phyloP scores from a whole-genome alignment of 495 filamentous ascomycete genomes.

The Xylaria venustula region DNA sequence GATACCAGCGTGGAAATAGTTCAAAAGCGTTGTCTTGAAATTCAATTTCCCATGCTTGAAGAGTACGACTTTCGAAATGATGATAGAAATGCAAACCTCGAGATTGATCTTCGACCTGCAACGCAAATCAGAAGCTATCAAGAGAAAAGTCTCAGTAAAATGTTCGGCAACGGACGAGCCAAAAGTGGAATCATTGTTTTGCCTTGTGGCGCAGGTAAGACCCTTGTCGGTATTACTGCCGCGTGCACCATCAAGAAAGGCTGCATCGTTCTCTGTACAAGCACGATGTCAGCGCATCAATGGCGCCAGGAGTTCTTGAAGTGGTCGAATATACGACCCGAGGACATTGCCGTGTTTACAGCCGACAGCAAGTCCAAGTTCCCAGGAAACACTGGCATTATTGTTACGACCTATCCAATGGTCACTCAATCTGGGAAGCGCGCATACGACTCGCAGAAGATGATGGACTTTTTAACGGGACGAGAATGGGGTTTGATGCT shows the following conservation, averaged over 20 bases:
- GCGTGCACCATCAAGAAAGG: slow-evolving; percentile 97
- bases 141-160: slow-evolving; percentile 95
- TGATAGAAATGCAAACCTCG: slow-evolving; percentile 78
- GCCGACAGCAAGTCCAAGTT: slow-evolving; percentile 92
- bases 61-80: slow-evolving; percentile 99
- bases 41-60: slow-evolving; percentile 84
- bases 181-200: slow-evolving; percentile 97
- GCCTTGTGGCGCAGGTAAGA: slow-evolving; percentile 96
- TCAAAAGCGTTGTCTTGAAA: slow-evolving; percentile 83
- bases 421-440: slow-evolving; percentile 79
- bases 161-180: slow-evolving; percentile 97
- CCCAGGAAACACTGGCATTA: slow-evolving; percentile 84
- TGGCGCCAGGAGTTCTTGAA: slow-evolving; percentile 96
- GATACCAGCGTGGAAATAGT: slow-evolving; percentile 76
- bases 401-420: slow-evolving; percentile 98
- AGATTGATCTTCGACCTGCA: slow-evolving; percentile 85
- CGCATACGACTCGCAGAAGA: slow-evolving; percentile 90
- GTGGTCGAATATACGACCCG: slow-evolving; percentile 95
- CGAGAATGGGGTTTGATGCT: slow-evolving; percentile 99
- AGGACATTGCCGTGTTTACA: slow-evolving; percentile 92
- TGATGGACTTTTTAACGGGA: slow-evolving; percentile 92
- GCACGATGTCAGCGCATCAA: slow-evolving; percentile 95
- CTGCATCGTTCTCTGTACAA: slow-evolving; percentile 91
- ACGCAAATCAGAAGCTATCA: slow-evolving; percentile 90
- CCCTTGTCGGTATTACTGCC: slow-evolving; percentile 92